Evolutionary conservation across 805 yeast species (phyloP).

Genomic region (Clavispora vitiphila): DNA sequence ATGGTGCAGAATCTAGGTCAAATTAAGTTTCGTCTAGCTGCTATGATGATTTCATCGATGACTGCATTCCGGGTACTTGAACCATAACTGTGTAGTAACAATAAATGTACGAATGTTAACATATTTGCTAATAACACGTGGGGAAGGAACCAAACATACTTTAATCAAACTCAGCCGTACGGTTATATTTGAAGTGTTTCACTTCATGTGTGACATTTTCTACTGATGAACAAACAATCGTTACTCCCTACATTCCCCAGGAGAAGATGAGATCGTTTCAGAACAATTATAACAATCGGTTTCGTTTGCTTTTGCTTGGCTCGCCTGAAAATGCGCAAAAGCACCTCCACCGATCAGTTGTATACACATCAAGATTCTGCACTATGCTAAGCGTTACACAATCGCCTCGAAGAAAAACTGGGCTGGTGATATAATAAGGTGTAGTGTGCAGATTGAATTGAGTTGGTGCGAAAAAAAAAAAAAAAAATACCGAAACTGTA

Average conservation of each 20-base stretch:
- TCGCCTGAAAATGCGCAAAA: not conserved
- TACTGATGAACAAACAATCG: not conserved
- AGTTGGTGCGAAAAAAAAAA: not conserved
- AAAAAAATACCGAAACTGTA: no score
- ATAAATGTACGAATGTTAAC: no score
- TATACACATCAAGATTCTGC: not conserved
- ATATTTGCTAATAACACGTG: no score
- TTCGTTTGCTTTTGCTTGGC: not conserved
- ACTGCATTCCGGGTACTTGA: no score
- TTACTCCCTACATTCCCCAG: not conserved
- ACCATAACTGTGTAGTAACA: no score
- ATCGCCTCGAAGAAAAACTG: not conserved
- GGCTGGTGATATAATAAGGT: not conserved
- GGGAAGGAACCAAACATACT: not conserved
- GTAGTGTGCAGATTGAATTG: not conserved
- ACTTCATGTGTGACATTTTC: not conserved
- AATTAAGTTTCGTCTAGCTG: no score
- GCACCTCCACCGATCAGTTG: not conserved
- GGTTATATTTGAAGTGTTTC: not conserved
- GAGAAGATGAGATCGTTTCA: not conserved
- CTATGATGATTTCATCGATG: no score
- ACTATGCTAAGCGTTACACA: not conserved
- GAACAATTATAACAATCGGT: not conserved
- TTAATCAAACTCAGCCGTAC: not conserved
- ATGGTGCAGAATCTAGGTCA: no score